Conservation (phyloP, 441 rosid genomes). For the Flueggea neowawraea region DNA sequence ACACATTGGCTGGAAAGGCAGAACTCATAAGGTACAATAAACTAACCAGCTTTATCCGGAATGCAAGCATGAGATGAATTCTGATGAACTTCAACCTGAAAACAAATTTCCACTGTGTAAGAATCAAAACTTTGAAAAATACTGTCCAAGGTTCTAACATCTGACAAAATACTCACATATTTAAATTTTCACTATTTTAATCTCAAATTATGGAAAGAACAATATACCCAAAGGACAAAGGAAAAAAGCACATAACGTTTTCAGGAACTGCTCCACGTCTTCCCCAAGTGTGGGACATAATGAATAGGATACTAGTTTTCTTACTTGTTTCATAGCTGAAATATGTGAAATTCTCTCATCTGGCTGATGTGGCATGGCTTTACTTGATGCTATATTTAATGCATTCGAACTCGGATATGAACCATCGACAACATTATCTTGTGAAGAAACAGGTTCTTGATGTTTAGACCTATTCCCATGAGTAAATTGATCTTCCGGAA, state of each 20-base stretch:
- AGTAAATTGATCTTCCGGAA: slow-evolving; percentile 16
- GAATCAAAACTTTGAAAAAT: slow-evolving; percentile 21
- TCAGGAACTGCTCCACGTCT: no score
- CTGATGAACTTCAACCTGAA: slow-evolving; percentile 26
- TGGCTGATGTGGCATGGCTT: slow-evolving; percentile 19
- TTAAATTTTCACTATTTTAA: slow-evolving; percentile 1
- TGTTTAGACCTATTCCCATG: slow-evolving; percentile 16
- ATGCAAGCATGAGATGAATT: slow-evolving; percentile 19
- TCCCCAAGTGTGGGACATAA: no score
- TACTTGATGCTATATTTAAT: slow-evolving; percentile 13
- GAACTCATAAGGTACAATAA: slow-evolving; percentile 5
- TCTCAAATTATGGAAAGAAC: not conserved
- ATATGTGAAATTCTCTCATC: slow-evolving; percentile 19
- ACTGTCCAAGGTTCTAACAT: not conserved
- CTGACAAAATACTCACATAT: not conserved
- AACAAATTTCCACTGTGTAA: slow-evolving; percentile 17
- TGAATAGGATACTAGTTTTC: not conserved
- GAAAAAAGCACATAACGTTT: not conserved
- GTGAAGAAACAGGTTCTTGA: slow-evolving; percentile 4
- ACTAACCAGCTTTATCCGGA: slow-evolving; percentile 27
- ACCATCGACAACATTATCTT: slow-evolving; percentile 13
- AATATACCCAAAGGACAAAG: not conserved
- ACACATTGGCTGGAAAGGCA: slow-evolving; percentile 6
- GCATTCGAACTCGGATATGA: slow-evolving; percentile 13
- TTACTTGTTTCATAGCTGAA: slow-evolving; percentile 31